Evolutionary conservation across 2,329 filamentous ascomycete species (phyloP).

Genomic region (Cryphonectria japonica): DNA sequence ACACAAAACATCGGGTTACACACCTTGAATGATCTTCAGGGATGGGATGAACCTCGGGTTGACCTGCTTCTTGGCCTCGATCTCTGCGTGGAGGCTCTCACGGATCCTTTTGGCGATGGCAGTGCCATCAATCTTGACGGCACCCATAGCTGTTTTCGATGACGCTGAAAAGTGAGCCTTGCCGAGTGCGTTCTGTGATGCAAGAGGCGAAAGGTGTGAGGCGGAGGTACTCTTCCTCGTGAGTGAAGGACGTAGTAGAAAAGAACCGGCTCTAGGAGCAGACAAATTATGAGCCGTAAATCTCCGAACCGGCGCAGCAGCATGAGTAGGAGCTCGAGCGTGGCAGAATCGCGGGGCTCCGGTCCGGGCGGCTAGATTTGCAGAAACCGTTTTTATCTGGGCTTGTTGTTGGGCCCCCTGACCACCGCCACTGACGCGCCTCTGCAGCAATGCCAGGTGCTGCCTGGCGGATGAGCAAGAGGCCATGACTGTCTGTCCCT

Average conservation of each 20-base stretch:
- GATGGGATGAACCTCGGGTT: constrained; percentile 89
- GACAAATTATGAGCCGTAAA: constrained; percentile 20
- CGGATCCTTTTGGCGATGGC: constrained; percentile 92
- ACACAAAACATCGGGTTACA: constrained; percentile 34
- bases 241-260: constrained; percentile 3
- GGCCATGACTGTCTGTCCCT: constrained; percentile 3
- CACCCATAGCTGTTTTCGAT: constrained; percentile 72
- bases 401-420: constrained; percentile 5
- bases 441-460: constrained; percentile 6
- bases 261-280: neutral
- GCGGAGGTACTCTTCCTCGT: neutral
- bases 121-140: constrained; percentile 91
- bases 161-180: constrained; percentile 46
- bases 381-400: constrained; percentile 6
- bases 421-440: constrained; percentile 12
- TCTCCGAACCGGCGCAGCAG: constrained; percentile 17
- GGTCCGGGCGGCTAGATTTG: constrained; percentile 15
- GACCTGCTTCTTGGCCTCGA: constrained; percentile 75
- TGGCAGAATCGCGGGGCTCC: constrained; percentile 28
- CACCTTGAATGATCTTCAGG: constrained; percentile 94
- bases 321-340: neutral
- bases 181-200: constrained; percentile 15
- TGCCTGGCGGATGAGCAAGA: constrained; percentile 8
- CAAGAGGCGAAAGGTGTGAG: constrained; percentile 13
- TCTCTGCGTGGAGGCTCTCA: constrained; percentile 77